A percentile compares a stretch with the other conserved stretches of the same genome.
These are phyloP conservation scores for Steccherinum ochraceum DNA, from an alignment of 768 basidiomycete genomes.

Conservation along the genomic window DNA sequence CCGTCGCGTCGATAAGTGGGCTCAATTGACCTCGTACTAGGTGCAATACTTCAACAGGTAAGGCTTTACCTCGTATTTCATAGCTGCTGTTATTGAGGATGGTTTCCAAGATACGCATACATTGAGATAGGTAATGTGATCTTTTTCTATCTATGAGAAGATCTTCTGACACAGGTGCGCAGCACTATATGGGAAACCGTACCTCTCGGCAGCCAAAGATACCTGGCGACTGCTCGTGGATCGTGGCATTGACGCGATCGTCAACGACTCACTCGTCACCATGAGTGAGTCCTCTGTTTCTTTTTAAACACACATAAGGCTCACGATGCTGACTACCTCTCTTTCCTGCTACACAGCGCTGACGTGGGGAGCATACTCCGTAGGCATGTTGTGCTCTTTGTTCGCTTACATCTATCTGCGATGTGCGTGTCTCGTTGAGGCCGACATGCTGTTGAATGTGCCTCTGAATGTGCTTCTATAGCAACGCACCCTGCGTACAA, in stretches of 20 bases:
- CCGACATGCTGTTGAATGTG: slow-evolving; percentile 1
- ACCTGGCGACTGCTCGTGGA: slow-evolving; percentile 76
- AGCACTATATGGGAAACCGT: slow-evolving; percentile 84
- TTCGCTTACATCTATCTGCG: slow-evolving; percentile 76
- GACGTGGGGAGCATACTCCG: slow-evolving; percentile 75
- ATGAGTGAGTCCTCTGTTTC: slow-evolving; percentile 51
- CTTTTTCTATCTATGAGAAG: too few relatives aligned
- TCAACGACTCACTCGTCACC: slow-evolving; percentile 78
- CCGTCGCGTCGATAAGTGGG: neutral
- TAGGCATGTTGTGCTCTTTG: slow-evolving; percentile 66
- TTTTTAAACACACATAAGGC: slow-evolving; percentile 1
- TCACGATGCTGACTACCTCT: slow-evolving; percentile 6
- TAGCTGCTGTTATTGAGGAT: neutral
- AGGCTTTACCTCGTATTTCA: slow-evolving; percentile 29
- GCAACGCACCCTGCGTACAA: slow-evolving; percentile 77
- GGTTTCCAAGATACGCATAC: slow-evolving; percentile 55
- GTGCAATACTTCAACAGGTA: slow-evolving; percentile 82
- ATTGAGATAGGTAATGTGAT: slow-evolving; percentile 63
- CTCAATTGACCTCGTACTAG: neutral
- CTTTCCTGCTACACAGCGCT: too few relatives aligned
- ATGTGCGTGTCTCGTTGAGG: slow-evolving; percentile 35
- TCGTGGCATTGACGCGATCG: slow-evolving; percentile 73
- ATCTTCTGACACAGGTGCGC: too few relatives aligned
- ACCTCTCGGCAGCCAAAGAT: slow-evolving; percentile 75
- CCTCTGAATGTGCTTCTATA: slow-evolving; percentile 21